Percentiles rank a stretch among this genome's conserved stretches.
phyloP scores from a whole-genome alignment of 78 protist genomes.

The Dictyostelium discoideum region DNA sequence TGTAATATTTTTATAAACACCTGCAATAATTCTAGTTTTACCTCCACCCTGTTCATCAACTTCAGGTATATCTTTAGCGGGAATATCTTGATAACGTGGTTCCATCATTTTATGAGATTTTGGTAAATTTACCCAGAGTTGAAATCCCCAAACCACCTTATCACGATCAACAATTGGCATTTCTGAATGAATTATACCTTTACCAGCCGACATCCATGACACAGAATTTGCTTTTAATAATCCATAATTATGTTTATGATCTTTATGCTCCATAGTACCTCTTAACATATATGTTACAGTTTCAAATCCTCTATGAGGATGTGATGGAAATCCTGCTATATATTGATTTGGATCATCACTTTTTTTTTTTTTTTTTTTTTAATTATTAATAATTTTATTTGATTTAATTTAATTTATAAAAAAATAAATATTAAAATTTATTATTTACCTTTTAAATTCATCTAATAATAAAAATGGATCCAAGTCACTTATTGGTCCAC shows the following conservation, averaged over 20 bases:
- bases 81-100: constrained; percentile 88
- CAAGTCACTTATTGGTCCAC: constrained; percentile 32
- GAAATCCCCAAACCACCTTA: constrained; percentile 71
- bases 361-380: neutral
- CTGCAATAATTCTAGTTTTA: constrained; percentile 59
- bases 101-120: constrained; percentile 84
- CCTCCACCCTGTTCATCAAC: constrained; percentile 4
- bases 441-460: constrained; percentile 38
- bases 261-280: constrained; percentile 85
- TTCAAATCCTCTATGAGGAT: constrained; percentile 92
- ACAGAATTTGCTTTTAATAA: constrained; percentile 57
- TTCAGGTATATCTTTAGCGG: constrained; percentile 21
- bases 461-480: constrained; percentile 84
- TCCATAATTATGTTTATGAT: constrained; percentile 81
- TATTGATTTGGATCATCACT: constrained; percentile 4
- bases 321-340: constrained; percentile 87
- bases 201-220: constrained; percentile 94
- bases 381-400: neutral
- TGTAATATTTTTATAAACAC: neutral
- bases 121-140: constrained; percentile 91
- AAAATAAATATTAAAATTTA: no score
- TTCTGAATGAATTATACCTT: constrained; percentile 90
- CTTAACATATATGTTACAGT: constrained; percentile 89
- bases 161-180: neutral
- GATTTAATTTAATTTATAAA: no score